Evolutionary conservation across 2,329 filamentous ascomycete genomes (phyloP).

Genomic region (Aaosphaeria arxii): DNA sequence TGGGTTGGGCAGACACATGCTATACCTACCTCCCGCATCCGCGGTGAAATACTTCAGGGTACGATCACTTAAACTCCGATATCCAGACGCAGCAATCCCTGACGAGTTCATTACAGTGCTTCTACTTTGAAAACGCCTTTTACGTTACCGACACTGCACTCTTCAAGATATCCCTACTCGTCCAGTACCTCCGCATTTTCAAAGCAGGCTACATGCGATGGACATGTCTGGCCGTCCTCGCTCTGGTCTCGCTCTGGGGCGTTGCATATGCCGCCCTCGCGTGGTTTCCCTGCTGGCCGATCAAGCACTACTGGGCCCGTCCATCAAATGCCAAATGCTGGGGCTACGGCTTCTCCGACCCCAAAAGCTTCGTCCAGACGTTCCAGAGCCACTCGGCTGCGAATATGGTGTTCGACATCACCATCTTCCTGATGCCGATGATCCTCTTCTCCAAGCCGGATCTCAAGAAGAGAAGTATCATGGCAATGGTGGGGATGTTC

Average conservation of each 20-base stretch:
- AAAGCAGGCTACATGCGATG: constrained; percentile 25
- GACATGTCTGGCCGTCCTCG: constrained; percentile 21
- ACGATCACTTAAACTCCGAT: background rate
- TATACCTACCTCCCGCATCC: constrained; percentile 15
- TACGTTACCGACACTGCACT: constrained; percentile 29
- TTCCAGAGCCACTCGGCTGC: constrained; percentile 26
- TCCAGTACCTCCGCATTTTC: constrained; percentile 39
- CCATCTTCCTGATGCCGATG: constrained; percentile 28
- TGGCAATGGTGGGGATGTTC: constrained; percentile 31
- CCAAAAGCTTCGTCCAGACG: constrained; percentile 16
- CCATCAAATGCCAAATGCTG: constrained; percentile 20
- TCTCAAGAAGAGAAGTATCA: constrained; percentile 21
- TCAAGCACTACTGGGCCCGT: constrained; percentile 22
- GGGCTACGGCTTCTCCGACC: constrained; percentile 20
- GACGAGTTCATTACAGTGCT: constrained; percentile 11
- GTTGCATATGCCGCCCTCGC: constrained; percentile 22
- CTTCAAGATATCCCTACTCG: constrained; percentile 34
- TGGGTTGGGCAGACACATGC: constrained; percentile 32
- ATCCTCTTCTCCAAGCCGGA: constrained; percentile 26
- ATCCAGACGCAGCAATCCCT: background rate
- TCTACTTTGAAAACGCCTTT: constrained; percentile 24
- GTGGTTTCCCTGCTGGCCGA: constrained; percentile 31
- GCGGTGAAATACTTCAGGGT: constrained; percentile 16
- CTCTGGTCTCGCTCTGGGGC: constrained; percentile 27
- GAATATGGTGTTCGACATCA: constrained; percentile 36